These are phyloP conservation scores for Penicillium hesseltinei DNA, from an alignment of 2,329 filamentous ascomycete genomes.

Conservation along the genomic window DNA sequence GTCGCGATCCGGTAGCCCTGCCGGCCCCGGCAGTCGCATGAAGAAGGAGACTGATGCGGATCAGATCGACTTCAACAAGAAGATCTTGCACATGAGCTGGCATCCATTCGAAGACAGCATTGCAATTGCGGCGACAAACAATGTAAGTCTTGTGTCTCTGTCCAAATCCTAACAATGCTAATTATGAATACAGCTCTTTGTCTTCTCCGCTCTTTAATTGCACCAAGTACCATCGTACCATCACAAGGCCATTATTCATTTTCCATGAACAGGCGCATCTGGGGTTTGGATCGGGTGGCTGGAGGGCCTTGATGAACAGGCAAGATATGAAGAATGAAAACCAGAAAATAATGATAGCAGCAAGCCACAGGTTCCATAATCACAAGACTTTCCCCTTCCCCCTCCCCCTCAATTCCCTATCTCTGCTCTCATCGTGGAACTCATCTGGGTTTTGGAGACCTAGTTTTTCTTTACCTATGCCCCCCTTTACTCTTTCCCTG, in stretches of 20 bases:
- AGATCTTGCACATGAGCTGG: constrained; percentile 99
- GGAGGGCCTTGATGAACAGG: constrained; percentile 16
- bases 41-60: constrained; percentile 98
- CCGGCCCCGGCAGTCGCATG: constrained; percentile 88
- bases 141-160: constrained; percentile 63
- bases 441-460: constrained; percentile 6
- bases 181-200: constrained; percentile 60
- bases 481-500: constrained; percentile 6
- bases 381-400: constrained; percentile 22
- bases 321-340: constrained; percentile 22
- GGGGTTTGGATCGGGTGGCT: constrained; percentile 19
- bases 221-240: constrained; percentile 6
- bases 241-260: constrained; percentile 20
- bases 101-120: constrained; percentile 99
- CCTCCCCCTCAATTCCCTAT: constrained; percentile 5
- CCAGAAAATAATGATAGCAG: constrained; percentile 23
- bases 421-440: constrained; percentile 6
- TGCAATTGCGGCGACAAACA: constrained; percentile 98
- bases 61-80: constrained; percentile 99
- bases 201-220: constrained; percentile 69
- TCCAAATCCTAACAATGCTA: constrained; percentile 7
- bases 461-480: constrained; percentile 12
- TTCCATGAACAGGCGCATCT: constrained; percentile 27
- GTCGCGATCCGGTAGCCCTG: constrained; percentile 84
- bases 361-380: constrained; percentile 25